phyloP scores from a whole-genome alignment of 306 rosid species.

The Vicia faba region DNA sequence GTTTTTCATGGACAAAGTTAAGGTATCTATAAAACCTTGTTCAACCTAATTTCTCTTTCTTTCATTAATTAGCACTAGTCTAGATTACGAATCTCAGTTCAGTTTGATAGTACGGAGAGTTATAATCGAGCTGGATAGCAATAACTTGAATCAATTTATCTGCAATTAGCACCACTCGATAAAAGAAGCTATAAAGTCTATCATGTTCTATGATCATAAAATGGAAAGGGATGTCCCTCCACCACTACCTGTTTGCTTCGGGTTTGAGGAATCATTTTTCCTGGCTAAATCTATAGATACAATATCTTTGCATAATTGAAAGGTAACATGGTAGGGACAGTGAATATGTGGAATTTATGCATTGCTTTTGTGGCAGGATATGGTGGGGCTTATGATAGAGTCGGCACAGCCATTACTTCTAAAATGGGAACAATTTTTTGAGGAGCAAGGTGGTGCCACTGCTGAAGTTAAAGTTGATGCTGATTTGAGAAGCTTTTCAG shows the following conservation, averaged over 20 bases:
- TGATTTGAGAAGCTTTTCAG: conserved; percentile 68
- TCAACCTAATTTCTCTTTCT: not conserved
- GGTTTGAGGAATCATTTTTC: not conserved
- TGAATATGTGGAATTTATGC: not conserved
- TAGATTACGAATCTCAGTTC: not conserved
- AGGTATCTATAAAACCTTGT: conserved; percentile 46
- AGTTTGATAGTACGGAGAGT: not conserved
- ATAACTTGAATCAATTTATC: not conserved
- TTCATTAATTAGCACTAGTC: not conserved
- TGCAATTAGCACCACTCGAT: conserved; percentile 9
- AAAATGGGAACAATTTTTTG: conserved; percentile 65
- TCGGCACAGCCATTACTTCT: conserved; percentile 58
- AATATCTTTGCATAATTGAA: not conserved
- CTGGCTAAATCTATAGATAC: not conserved
- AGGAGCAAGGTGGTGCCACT: conserved; percentile 40
- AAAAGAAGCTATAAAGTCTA: conserved; percentile 6
- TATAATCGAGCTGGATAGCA: conserved; percentile 20
- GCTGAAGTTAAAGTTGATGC: conserved; percentile 72
- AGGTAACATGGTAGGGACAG: conserved; percentile 24
- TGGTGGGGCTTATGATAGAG: conserved; percentile 75
- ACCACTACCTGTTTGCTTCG: not conserved
- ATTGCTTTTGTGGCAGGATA: conserved; percentile 61
- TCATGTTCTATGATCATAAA: conserved; percentile 13
- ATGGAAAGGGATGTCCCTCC: conserved; percentile 4
- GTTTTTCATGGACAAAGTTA: conserved; percentile 87